Evolutionary conservation across 306 rosid genomes (phyloP), one percentile per base, ranked within the genome.

Genomic region (Mucuna pruriens): DNA sequence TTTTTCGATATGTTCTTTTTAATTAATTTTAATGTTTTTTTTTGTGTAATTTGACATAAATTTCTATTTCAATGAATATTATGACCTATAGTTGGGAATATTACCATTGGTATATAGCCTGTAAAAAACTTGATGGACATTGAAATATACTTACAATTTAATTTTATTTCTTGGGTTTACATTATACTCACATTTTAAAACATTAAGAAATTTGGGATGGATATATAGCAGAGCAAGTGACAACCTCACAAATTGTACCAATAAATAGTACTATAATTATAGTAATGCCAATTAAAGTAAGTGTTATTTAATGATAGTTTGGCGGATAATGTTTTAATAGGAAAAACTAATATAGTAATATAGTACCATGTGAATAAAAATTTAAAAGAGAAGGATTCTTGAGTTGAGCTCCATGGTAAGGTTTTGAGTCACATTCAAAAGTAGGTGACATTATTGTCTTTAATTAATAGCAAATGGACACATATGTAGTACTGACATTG

Each of bases 401-500:
- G 9, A 17, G 13, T 25, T 61, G 9, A 17, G 13, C 19, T 42
- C 58, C 42, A n/a, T 5, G 5, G 44, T 13, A 6, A 38, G 3
- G 9, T 60, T 33, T 60, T 33, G 11, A 17, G 64, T 62, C 62
- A 13, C 68, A 61, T 61, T 61, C 40, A 29, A 77, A 69, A 61
- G 26, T 22, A 13, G 26, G 22, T 57, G 26, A 6, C 20, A 33
- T 17, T 12, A 4, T 31, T 17, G 61, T 31, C 20, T 76, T 11
- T 12, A 49, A 22, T 13, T 42, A 48, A 20, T 13, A 34, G 39
- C 26, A 20, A 34, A 65, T 65, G 74, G 17, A 64, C 64, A 60
- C 45, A 68, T 25, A n/a, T 20, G 9, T 19, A 26, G 25, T 63
- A 33, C 13, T 63, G 6, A 8, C 9, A 9, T 16, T 25, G 58